Evolutionary conservation across 257 asterid species (phyloP), one percentile per base, ranked within the genome.

Genomic region (Prunella vulgaris): DNA sequence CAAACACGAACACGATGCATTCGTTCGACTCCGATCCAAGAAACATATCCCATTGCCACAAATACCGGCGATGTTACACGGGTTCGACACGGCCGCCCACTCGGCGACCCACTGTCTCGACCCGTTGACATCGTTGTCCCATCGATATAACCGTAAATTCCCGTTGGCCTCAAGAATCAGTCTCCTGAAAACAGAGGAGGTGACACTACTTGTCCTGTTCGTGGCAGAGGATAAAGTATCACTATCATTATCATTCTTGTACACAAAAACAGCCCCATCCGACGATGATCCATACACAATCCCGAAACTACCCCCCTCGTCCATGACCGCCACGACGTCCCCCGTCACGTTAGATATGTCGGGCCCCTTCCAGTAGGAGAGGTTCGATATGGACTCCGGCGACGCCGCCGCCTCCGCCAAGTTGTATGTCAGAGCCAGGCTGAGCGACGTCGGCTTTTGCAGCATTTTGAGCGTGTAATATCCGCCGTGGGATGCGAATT

Each of bases 21-120:
- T 86, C 0, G 93, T 88, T 85, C 79, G 84, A 74, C 88, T 90
- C 69, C 80, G 73, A 68, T 88, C 97, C 18, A 92, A 66, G 15
- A 32, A 74, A 59, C 98, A 92, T 51, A 90, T 83, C 76, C 96
- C 98, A 38, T 84, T 80, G 40, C 97, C 97, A 33, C 98, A 93
- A 33, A 85, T 84, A 0, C 97, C 98, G 35, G 93, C 91, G 53
- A 93, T 90, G 48, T 62, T 84, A 67, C 98, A 90, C 0, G 96
- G 98, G 18, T 80, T 90, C 10, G 97, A 88, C 35, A 86, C 95
- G 0, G 97, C 97, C 1, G 97, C 97, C 98, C 98, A 90, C 68
- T 92, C 98, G 2, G 94, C 71, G 8, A 89, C 96, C 96, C 98
- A 92, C 61, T 84, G 94, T 7, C 84, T 75, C 0, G 98, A 84